These are phyloP conservation scores for Phylloporus rhodoxanthus DNA, from an alignment of 768 basidiomycete species.

Conservation along the genomic window DNA sequence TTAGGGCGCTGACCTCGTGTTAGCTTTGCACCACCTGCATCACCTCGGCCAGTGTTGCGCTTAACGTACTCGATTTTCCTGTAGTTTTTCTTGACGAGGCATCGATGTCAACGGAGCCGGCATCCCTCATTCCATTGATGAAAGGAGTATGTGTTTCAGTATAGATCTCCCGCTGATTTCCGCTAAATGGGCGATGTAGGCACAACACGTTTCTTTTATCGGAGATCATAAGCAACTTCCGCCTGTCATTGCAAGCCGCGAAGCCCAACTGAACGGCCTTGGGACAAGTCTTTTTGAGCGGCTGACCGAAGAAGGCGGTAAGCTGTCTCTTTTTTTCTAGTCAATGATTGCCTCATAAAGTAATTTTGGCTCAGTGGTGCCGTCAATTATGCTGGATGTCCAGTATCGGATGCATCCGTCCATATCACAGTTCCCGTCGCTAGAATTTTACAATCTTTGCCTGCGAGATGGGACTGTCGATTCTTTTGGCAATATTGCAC, in stretches of 20 bases:
- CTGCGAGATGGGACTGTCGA: constrained; percentile 75
- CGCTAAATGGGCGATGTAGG: constrained; percentile 39
- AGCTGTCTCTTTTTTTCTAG: constrained; percentile 24
- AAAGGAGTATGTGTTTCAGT: constrained; percentile 68
- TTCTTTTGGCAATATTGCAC: constrained; percentile 36
- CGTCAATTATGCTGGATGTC: constrained; percentile 86
- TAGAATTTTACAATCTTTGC: constrained; percentile 71
- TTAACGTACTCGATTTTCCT: constrained; percentile 80
- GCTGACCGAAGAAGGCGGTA: constrained; percentile 76
- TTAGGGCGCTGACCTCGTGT: constrained; percentile 7
- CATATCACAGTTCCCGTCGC: constrained; percentile 81
- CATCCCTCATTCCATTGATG: constrained; percentile 87
- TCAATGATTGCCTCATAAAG: constrained; percentile 4
- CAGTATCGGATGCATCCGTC: constrained; percentile 95
- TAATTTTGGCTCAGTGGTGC: constrained; percentile 49
- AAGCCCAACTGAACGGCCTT: constrained; percentile 69
- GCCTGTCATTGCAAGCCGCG: constrained; percentile 73
- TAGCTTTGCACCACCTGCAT: constrained; percentile 88
- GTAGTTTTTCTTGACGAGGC: constrained; percentile 94
- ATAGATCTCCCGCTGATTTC: constrained; percentile 3
- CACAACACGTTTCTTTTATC: constrained; percentile 78
- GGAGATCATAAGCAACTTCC: constrained; percentile 98
- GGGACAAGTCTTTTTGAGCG: constrained; percentile 84
- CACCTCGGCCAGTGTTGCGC: constrained; percentile 57
- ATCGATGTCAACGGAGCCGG: constrained; percentile 93